Evolutionary conservation across 2,329 filamentous ascomycete genomes (phyloP).

Genomic region (Ustulina deusta): DNA sequence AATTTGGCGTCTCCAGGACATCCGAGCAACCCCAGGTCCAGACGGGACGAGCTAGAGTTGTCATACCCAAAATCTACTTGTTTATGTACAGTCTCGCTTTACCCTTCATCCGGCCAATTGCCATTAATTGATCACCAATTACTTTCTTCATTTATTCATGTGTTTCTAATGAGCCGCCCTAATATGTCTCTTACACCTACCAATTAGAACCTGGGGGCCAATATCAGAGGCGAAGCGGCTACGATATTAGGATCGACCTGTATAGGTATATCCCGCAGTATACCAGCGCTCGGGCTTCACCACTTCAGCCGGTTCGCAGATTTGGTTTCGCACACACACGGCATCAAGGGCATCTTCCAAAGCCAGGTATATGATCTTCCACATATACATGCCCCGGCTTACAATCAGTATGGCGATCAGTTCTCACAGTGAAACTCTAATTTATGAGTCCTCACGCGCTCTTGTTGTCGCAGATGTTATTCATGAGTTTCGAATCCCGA

Average conservation of each 20-base stretch:
- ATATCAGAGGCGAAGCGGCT: conserved; percentile 15
- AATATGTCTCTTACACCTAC: neutral
- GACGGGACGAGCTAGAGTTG: conserved; percentile 3
- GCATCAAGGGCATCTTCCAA: conserved; percentile 15
- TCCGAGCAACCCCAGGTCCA: conserved; percentile 8
- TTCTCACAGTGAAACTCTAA: conserved; percentile 11
- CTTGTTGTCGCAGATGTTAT: conserved; percentile 4
- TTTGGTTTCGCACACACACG: conserved; percentile 32
- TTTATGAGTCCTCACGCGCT: neutral
- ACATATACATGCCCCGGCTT: conserved; percentile 17
- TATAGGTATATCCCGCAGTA: conserved; percentile 23
- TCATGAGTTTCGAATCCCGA: neutral
- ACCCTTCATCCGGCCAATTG: neutral
- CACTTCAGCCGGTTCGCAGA: conserved; percentile 28
- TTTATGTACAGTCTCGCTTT: neutral
- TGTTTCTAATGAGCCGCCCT: neutral
- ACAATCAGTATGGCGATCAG: conserved; percentile 8
- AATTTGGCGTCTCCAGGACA: conserved; percentile 18
- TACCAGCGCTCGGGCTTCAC: conserved; percentile 27
- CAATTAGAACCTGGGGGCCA: neutral
- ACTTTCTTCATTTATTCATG: conserved; percentile 1
- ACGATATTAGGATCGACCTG: conserved; percentile 23
- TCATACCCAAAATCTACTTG: conserved; percentile 10
- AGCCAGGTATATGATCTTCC: conserved; percentile 11
- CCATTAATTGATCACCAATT: neutral